Evolutionary conservation across 345 rosid species (phyloP).

Genomic region (Hibiscus tridactylites): DNA sequence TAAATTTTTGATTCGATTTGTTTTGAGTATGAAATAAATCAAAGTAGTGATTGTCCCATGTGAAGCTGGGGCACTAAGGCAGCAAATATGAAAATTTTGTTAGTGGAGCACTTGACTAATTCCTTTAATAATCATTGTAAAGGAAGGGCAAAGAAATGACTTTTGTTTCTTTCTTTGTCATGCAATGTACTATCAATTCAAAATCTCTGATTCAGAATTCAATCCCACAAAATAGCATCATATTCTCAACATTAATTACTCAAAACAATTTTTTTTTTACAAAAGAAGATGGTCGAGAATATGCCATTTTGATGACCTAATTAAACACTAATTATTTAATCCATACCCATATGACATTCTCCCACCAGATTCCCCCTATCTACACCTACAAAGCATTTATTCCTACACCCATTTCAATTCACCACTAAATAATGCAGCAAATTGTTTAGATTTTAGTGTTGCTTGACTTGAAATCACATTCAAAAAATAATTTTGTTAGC

Average conservation of each 20-base stretch:
- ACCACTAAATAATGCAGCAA: not conserved
- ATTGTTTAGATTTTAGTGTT: not conserved
- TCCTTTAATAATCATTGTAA: not conserved
- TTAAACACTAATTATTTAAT: not conserved
- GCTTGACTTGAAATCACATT: not conserved
- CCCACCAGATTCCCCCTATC: not conserved
- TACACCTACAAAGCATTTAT: not conserved
- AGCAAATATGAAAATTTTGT: not conserved
- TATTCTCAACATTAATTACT: too few species aligned
- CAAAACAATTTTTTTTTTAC: not conserved
- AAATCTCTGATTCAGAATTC: not conserved
- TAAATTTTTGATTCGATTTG: too few species aligned
- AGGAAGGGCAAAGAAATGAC: not conserved
- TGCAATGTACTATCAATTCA: not conserved
- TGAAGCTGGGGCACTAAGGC: not conserved
- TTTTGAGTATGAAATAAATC: not conserved
- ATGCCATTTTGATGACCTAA: not conserved
- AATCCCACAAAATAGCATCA: too few species aligned
- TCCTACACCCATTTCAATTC: not conserved
- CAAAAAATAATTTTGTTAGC: not conserved
- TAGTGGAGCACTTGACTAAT: conserved; percentile 2
- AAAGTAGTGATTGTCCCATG: not conserved
- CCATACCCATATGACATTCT: not conserved
- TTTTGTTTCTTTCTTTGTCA: not conserved
- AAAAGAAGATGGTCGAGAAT: not conserved